Evolutionary conservation across 108 stramenopile species (phyloP), one percentile per base, ranked within the genome.

Genomic region (Cyclotella choctawhatcheeana): DNA sequence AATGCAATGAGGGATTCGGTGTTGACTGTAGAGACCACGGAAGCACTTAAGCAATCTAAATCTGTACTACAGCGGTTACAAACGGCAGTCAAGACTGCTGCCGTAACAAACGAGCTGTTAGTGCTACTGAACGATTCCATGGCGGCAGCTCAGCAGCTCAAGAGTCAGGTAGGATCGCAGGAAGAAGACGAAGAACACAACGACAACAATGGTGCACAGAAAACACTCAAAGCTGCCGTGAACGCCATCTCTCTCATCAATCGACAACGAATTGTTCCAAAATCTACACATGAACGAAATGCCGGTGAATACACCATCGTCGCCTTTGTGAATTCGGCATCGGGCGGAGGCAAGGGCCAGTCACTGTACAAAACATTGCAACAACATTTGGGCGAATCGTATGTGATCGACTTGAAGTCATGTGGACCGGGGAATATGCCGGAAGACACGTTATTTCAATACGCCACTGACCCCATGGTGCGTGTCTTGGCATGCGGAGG

Each of bases 401-500:
- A 52, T 67, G 84, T 85, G n/a, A 73, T 85, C 53, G 84, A 85
- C 55, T 74, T 85, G 67, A 56, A 71, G 34, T 67, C 71, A 20
- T 82, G 81, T 24, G 40, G 67, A 51, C 68, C 61, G 14, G 84
- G 84, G n/a, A 50, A 73, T 17, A 84, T 84, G 84, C 84, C 84
- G 7, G 74, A 79, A 52, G 80, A 84, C 51, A 73, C 64, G 50
- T 40, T 84, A 35, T 44, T 81, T 18, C 50, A 76, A 27, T 82
- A 82, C 31, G 84, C 84, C 29, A 24, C 45, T 51, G 84, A 84
- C 74, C 84, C 84, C 31, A 56, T 73, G 44, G 76, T 84, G 5
- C 52, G 83, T 24, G 52, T 89, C 16, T 71, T 89, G 24, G 87
- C 82, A 16, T 88, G 87, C 48, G 89, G 89, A 22, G 89, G 89